Base-by-base conservation (phyloP, 2,329 filamentous ascomycete species). In the Teratosphaeria nubilosa region DNA sequence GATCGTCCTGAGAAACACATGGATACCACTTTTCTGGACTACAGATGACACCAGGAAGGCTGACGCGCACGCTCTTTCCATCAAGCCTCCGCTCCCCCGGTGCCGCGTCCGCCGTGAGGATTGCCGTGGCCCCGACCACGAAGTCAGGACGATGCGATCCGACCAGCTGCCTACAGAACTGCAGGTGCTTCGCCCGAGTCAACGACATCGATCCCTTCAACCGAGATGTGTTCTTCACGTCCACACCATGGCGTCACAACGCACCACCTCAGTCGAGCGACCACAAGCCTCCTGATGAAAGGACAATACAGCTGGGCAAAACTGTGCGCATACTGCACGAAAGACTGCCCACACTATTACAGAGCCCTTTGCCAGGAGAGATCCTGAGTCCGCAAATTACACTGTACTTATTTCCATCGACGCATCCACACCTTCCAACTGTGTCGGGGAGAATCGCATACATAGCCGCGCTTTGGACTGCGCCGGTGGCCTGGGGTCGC, bases 401-500 rank as follows among this genome's bases (percentile, higher is more conserved):
- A 27, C 78, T 86, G 22, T 82, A 85, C 65, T 77, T 86, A 13
- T 86, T 86, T 64, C 84, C 84, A 22, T 86, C 83, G 4, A 94
- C 89, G 0, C 89, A 95, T 68, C 90, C 88, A 2, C 87, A 92
- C 72, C 88, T 99, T 2, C 94, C 94, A 34, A 88, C 85, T n/a
- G 94, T 97, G 48, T 90, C 89, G 30, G 94, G 94, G 56, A 85
- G 88, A 53, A 87, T 96, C 37, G 87, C 90, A 53, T 99, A 99
- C 73, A 88, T 88, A 37, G 92, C 94, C 20, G 94, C 94, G 2
- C 79, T 99, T 41, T 97, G 91, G 91, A 96, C 94, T 0, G 91
- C 91, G 0, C 94, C 94, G 0, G 87, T 99, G 55, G 92, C 91
- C 31, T 99, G 94, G 94, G 95, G 95, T 68, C 85, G 89, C 30